These are phyloP conservation scores for Irpex rosettiformis DNA, from an alignment of 1,284 basidiomycete species.

Conservation along the genomic window DNA sequence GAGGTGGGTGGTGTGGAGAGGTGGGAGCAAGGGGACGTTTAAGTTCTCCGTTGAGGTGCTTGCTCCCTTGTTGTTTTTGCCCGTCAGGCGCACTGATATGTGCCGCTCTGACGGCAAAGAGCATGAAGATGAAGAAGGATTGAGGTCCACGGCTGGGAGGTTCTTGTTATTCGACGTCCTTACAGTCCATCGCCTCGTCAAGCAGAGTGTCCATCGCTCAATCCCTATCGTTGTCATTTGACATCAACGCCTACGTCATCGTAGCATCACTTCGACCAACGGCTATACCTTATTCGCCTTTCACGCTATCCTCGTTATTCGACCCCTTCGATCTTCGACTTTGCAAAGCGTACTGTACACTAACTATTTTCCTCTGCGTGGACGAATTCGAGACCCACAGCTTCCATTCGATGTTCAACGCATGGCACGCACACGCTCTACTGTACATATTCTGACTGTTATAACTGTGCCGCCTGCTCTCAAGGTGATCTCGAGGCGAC, in stretches of 20 bases:
- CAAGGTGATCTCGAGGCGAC: neutral
- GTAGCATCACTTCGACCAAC: neutral
- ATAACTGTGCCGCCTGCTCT: neutral
- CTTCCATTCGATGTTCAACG: neutral
- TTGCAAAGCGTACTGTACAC: constrained; percentile 1
- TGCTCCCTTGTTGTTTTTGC: neutral
- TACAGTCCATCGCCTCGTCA: neutral
- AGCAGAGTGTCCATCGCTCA: neutral
- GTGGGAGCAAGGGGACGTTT: constrained; percentile 1
- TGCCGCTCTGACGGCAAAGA: neutral
- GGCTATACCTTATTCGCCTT: neutral
- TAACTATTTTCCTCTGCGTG: neutral
- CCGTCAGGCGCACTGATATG: neutral
- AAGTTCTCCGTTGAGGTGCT: neutral
- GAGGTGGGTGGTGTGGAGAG: neutral
- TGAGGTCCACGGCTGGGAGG: neutral
- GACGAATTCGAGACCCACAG: no score
- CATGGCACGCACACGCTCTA: neutral
- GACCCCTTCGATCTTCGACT: neutral
- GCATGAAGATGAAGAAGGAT: neutral
- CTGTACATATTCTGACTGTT: neutral
- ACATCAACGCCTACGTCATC: neutral
- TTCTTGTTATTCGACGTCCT: no score
- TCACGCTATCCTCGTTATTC: neutral
- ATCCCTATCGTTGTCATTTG: neutral